A percentile compares a stretch with the other conserved stretches of the same genome.
Conservation (phyloP, 176 grass and related monocot genomes). For the Leersia perrieri region DNA sequence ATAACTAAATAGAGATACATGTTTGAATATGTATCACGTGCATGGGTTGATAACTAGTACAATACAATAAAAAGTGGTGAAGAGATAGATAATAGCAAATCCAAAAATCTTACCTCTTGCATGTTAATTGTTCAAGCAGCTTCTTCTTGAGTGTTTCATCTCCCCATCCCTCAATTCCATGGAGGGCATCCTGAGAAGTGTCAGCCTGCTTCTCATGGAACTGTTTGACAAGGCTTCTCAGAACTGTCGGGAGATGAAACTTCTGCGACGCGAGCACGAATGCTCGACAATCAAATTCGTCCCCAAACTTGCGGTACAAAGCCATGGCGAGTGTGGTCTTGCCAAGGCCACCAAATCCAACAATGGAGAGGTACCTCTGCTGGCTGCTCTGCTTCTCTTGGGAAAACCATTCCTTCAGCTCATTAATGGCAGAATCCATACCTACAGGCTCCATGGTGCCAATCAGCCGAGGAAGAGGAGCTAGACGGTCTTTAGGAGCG, state of each 20-base stretch:
- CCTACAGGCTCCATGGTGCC: background rate
- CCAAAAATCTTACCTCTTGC: background rate
- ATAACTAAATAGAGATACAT: no score
- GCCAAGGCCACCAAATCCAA: slow-evolving; percentile 23
- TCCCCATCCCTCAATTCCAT: background rate
- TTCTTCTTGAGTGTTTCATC: background rate
- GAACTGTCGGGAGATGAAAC: background rate
- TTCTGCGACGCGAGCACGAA: slow-evolving; percentile 19
- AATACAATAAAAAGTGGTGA: no score
- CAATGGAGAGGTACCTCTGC: background rate
- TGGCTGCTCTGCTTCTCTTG: background rate
- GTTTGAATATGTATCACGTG: no score
- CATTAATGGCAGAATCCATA: background rate
- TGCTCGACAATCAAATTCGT: background rate
- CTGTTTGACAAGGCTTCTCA: slow-evolving; percentile 3
- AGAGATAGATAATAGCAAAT: no score
- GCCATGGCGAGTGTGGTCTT: slow-evolving; percentile 25
- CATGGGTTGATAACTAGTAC: no score
- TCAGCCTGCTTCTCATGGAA: slow-evolving; percentile 1
- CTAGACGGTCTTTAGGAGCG: background rate
- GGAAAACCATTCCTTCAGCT: background rate
- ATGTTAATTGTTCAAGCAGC: background rate
- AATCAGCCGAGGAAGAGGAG: background rate
- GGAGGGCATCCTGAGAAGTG: background rate
- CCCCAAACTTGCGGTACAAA: background rate